phyloP scores from a whole-genome alignment of 768 basidiomycete species.

The Mrakia frigida region DNA sequence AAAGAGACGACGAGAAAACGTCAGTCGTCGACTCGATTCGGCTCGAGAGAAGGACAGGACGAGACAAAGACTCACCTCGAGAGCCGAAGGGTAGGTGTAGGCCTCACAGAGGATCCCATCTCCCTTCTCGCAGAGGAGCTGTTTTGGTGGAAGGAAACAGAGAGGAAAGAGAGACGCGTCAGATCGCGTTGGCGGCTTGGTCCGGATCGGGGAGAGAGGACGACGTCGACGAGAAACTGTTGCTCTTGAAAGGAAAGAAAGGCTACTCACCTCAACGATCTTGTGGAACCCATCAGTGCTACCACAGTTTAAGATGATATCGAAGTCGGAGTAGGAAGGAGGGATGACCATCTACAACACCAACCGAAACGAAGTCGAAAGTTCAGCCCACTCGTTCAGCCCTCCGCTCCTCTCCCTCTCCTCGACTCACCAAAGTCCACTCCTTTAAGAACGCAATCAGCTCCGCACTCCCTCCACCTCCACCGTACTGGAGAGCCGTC shows the following conservation, averaged over 20 bases:
- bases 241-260: not conserved
- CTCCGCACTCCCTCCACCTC: conserved; percentile 8
- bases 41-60: not conserved
- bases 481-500: conserved; percentile 64
- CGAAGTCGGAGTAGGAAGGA: conserved; percentile 31
- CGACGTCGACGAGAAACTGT: not conserved
- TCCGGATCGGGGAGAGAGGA: not conserved
- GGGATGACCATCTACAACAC: conserved; percentile 7
- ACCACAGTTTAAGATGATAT: conserved; percentile 32
- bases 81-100: conserved; percentile 32
- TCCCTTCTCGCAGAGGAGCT: conserved; percentile 33
- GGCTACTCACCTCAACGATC: conserved; percentile 14
- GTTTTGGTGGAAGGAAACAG: not conserved
- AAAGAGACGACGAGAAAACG: not conserved
- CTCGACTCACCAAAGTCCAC: conserved; percentile 7
- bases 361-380: not conserved
- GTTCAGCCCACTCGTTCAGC: not conserved
- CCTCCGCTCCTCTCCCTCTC: not conserved
- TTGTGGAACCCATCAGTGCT: conserved; percentile 32
- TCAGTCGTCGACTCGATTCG: not conserved
- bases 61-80: conserved; percentile 18
- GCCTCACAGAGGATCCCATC: conserved; percentile 32
- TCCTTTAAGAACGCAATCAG: conserved; percentile 27
- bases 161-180: conserved; percentile 1
- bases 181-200: not conserved